These are phyloP conservation scores for Candida endomychidarum DNA, from an alignment of 805 yeast species.

Conservation along the genomic window DNA sequence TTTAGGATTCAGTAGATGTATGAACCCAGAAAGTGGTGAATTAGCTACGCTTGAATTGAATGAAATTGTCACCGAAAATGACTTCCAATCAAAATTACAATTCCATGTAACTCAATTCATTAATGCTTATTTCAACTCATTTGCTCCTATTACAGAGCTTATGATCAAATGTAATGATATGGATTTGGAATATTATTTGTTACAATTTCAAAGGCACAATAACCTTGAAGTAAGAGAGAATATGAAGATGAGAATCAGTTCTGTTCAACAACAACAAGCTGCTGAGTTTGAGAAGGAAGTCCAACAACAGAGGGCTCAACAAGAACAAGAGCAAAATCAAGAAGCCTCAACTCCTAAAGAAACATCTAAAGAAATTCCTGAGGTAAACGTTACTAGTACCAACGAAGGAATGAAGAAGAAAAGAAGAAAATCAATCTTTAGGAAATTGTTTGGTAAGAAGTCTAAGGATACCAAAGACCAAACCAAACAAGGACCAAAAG, in stretches of 20 bases:
- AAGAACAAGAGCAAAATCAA: not conserved
- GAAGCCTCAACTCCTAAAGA: not conserved
- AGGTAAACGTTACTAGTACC: slow-evolving; percentile 1
- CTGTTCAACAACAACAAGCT: slow-evolving; percentile 6
- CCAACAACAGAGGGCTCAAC: not conserved
- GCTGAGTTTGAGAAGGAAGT: not conserved
- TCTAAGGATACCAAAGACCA: slow-evolving; percentile 3
- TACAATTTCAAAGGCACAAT: slow-evolving; percentile 12
- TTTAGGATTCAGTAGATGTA: slow-evolving; percentile 14
- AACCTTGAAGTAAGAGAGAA: slow-evolving; percentile 14
- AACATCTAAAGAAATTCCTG: too few relatives aligned
- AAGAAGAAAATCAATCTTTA: slow-evolving; percentile 14
- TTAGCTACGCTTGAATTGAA: slow-evolving; percentile 20
- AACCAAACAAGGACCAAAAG: slow-evolving; percentile 3
- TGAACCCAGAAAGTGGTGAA: slow-evolving; percentile 19
- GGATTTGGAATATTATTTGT: slow-evolving; percentile 14
- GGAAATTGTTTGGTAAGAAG: slow-evolving; percentile 12
- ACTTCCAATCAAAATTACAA: slow-evolving; percentile 23
- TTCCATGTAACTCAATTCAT: slow-evolving; percentile 22
- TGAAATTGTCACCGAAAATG: slow-evolving; percentile 21
- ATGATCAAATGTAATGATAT: slow-evolving; percentile 20
- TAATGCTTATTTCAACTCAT: slow-evolving; percentile 24
- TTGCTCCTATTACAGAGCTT: slow-evolving; percentile 21
- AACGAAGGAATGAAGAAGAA: slow-evolving; percentile 1
- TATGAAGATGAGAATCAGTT: slow-evolving; percentile 15